Evolutionary conservation across 2,329 filamentous ascomycete species (phyloP).

Genomic region (Colletotrichum liaoningense): DNA sequence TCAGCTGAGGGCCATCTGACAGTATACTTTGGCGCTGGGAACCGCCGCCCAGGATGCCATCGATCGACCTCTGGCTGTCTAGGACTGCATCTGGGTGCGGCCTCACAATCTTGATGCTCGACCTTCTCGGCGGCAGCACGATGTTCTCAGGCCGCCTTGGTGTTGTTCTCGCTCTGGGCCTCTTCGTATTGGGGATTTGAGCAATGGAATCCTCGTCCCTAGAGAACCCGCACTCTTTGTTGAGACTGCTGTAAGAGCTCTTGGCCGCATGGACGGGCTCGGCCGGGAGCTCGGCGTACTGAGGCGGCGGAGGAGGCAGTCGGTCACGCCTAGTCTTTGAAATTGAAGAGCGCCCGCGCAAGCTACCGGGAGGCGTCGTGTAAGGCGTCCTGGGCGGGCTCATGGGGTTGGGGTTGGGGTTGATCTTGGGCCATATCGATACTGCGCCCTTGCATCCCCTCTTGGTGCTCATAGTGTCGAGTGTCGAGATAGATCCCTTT

Average conservation of each 20-base stretch:
- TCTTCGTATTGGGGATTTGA: background rate
- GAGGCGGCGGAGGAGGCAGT: constrained; percentile 9
- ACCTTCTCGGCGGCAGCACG: constrained; percentile 6
- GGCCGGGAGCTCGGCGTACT: constrained; percentile 32
- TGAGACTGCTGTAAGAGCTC: constrained; percentile 15
- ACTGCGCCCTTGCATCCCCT: constrained; percentile 26
- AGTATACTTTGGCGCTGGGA: constrained; percentile 14
- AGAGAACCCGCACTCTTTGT: constrained; percentile 1
- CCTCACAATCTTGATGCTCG: constrained; percentile 11
- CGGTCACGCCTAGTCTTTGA: constrained; percentile 5
- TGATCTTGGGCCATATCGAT: constrained; percentile 35
- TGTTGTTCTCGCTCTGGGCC: background rate
- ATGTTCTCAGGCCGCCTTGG: constrained; percentile 25
- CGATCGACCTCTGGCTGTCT: constrained; percentile 16
- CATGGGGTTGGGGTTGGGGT: constrained; percentile 16
- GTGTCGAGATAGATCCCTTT: constrained; percentile 44
- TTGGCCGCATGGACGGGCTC: constrained; percentile 19
- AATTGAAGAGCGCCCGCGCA: constrained; percentile 5
- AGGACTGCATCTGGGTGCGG: background rate
- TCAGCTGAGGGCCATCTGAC: constrained; percentile 24
- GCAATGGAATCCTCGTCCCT: background rate
- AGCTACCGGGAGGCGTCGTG: constrained; percentile 29
- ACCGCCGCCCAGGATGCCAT: constrained; percentile 25
- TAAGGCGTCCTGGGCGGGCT: constrained; percentile 35
- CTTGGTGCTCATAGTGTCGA: constrained; percentile 19